Conservation (phyloP, 208 protist species). For the Balamuthia mandrillaris region DNA sequence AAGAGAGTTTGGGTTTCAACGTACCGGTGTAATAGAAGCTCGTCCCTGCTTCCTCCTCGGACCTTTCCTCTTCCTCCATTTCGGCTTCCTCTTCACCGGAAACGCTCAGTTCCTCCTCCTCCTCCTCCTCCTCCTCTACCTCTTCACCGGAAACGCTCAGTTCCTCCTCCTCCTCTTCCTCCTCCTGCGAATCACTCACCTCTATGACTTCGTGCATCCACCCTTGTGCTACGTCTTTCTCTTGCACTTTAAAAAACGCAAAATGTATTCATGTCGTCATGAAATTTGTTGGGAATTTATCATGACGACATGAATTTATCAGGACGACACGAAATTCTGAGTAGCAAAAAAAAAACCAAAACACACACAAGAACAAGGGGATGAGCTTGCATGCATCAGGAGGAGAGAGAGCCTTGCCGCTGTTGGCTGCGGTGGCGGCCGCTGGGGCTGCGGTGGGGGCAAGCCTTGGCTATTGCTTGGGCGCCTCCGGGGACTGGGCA, state of each 20-base stretch:
- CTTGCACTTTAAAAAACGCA: neutral
- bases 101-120: neutral
- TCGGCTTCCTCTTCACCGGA: too few relatives aligned
- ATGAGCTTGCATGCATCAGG: neutral
- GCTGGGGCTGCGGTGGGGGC: neutral
- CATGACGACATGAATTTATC: neutral
- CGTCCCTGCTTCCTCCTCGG: too few relatives aligned
- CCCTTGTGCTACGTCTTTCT: neutral
- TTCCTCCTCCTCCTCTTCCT: neutral
- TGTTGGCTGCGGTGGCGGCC: neutral
- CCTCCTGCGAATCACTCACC: neutral
- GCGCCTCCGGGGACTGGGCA: neutral
- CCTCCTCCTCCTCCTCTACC: neutral
- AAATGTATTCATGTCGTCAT: neutral
- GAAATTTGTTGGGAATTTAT: neutral
- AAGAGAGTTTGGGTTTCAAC: too few relatives aligned
- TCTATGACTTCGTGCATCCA: neutral
- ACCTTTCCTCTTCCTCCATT: too few relatives aligned
- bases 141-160: neutral
- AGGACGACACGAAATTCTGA: neutral
- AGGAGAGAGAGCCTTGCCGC: neutral
- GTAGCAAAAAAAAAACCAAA: neutral
- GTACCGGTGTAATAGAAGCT: too few relatives aligned
- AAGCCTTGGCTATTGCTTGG: neutral
- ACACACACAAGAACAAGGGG: neutral